Evolutionary conservation across 345 rosid genomes (phyloP), one percentile per base, ranked within the genome.

Genomic region (Crucihimalaya himalaica): DNA sequence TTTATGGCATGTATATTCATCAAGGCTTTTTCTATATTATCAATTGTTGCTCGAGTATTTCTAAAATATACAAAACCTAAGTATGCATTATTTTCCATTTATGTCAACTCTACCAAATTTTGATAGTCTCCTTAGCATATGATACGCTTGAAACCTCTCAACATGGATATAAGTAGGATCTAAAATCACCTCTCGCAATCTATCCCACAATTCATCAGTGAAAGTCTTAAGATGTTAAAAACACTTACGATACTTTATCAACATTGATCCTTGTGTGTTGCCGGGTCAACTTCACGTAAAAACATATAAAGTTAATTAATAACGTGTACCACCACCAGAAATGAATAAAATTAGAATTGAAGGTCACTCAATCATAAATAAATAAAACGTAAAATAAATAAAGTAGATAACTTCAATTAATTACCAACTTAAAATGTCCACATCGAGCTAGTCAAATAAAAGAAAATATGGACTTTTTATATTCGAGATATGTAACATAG

Each of bases 361-460:
- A 68, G 79, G 40, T 45, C 50, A 68, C 79, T 75, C 79, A 51
- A 74, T 66, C 52, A 10, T 14, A 23, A 65, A 57, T 16, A 46
- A 16, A 64, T 45, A 64, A 16, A 64, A 65, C 8, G 34, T 4
- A 10, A 14, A n/a, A 70, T 8, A 28, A 72, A 5, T 25, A 27
- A 50, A 19, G 12, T 51, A 8, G 48, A 31, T 53, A n/a, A n/a
- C n/a, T n/a, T n/a, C n/a, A n/a, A n/a, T n/a, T n/a, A n/a, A n/a
- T n/a, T n/a, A 53, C 64, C 65, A 55, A 64, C 71, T 56, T 46
- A 46, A n/a, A 23, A 65, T 65, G 71, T 73, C 56, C 35, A 72
- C 56, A 23, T 4, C 47, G 15, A 3, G 5, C 28, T 3, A 20
- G 63, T 53, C 7, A 3, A 63, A 43, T 18, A 28, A 63, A 47